Conservation (phyloP, 2,329 filamentous ascomycete genomes). For the Hawksworthiomyces lignivorus region DNA sequence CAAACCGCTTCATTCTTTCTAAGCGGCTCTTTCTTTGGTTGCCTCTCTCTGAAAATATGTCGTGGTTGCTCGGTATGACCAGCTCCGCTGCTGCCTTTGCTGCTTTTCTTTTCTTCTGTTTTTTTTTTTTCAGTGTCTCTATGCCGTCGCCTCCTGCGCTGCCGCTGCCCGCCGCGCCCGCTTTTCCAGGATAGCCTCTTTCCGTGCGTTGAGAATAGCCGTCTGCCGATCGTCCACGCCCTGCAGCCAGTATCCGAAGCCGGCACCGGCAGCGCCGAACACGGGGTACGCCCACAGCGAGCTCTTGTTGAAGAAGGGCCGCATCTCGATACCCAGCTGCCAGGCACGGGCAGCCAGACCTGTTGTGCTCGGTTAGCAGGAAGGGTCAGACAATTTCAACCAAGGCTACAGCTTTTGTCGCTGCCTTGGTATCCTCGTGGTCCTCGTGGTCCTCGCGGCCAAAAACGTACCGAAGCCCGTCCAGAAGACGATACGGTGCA, state of each 20-base stretch:
- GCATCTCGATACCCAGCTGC: conserved; percentile 98
- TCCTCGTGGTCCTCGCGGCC: background rate
- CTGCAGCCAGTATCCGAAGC: conserved; percentile 95
- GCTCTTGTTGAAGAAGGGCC: conserved; percentile 78
- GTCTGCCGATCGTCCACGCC: conserved; percentile 80
- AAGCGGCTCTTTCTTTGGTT: too few relatives aligned
- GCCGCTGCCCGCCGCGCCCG: conserved; percentile 71
- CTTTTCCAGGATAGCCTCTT: conserved; percentile 80
- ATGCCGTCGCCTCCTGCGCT: too few relatives aligned
- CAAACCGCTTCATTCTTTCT: background rate
- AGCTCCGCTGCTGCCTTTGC: too few relatives aligned
- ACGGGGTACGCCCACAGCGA: conserved; percentile 88
- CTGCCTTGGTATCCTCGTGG: too few relatives aligned
- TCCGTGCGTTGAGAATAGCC: conserved; percentile 68
- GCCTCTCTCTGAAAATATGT: too few relatives aligned
- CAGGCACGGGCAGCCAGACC: conserved; percentile 87
- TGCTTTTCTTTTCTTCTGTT: conserved; percentile 57
- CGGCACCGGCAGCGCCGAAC: conserved; percentile 76
- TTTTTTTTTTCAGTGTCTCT: too few relatives aligned
- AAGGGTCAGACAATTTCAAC: too few relatives aligned
- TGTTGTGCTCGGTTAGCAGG: too few relatives aligned
- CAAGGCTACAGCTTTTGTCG: too few relatives aligned
- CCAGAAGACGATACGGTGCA: conserved; percentile 70
- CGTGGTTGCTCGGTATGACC: too few relatives aligned
- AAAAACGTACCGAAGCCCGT: conserved; percentile 73